Evolutionary conservation across 208 protist species (phyloP).

Genomic region (Crithidia bombi): DNA sequence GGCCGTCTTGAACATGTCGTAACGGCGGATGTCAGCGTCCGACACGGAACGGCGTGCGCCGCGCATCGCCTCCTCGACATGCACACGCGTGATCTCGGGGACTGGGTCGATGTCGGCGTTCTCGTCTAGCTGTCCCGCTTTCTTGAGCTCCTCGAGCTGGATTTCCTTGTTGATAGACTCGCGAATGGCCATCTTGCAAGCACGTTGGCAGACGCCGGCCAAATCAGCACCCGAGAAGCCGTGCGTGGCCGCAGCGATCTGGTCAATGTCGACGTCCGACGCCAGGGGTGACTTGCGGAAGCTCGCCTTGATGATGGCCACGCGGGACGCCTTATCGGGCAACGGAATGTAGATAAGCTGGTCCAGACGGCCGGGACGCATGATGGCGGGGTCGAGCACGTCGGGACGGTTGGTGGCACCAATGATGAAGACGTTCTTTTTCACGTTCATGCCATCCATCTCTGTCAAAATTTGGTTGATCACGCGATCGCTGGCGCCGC

Average conservation of each 20-base stretch:
- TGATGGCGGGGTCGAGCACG: conserved; percentile 99
- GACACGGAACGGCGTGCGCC: conserved; percentile 91
- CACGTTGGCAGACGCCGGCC: conserved; percentile 89
- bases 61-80: conserved; percentile 94
- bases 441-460: conserved; percentile 99
- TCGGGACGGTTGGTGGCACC: conserved; percentile 99
- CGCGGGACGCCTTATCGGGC: conserved; percentile 97
- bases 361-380: conserved; percentile 97
- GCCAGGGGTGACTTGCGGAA: conserved; percentile 98
- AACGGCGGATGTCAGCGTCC: conserved; percentile 91
- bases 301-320: conserved; percentile 97
- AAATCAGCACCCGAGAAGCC: conserved; percentile 99
- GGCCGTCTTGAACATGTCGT: conserved; percentile 93
- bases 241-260: conserved; percentile 96
- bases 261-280: conserved; percentile 95
- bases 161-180: conserved; percentile 92
- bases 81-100: conserved; percentile 87
- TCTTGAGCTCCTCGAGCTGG: conserved; percentile 75
- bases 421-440: conserved; percentile 99
- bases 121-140: conserved; percentile 56
- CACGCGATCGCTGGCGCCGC: conserved; percentile 99
- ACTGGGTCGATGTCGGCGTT: conserved; percentile 89
- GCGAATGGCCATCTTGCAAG: conserved; percentile 92
- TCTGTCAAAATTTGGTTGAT: conserved; percentile 99
- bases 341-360: conserved; percentile 99